Percentiles rank a stretch among this genome's conserved stretches.
Conservation (phyloP, 805 yeast genomes). For the Lachancea fermentati region DNA sequence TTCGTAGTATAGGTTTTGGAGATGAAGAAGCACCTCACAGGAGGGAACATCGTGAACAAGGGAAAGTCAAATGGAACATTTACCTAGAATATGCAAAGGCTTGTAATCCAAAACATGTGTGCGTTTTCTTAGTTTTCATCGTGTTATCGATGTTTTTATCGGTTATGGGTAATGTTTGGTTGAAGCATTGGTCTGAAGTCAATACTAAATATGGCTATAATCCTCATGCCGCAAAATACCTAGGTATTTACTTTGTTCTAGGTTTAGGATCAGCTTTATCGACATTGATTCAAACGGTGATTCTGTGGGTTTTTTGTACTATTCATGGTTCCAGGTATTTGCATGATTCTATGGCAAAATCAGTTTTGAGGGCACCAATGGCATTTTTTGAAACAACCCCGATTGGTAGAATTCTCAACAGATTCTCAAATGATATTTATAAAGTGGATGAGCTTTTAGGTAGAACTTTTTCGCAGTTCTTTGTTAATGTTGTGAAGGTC, state of each 20-base stretch:
- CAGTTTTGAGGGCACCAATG: constrained; percentile 88
- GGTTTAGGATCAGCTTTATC: constrained; percentile 65
- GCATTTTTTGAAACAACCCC: constrained; percentile 94
- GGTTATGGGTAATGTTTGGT: constrained; percentile 80
- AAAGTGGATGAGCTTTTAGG: constrained; percentile 78
- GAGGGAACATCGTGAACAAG: constrained; percentile 84
- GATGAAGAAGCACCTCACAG: constrained; percentile 33
- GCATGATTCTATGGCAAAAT: constrained; percentile 68
- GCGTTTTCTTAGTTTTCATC: constrained; percentile 49
- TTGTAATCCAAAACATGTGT: constrained; percentile 66
- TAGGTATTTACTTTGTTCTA: constrained; percentile 67
- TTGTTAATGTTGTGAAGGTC: constrained; percentile 57
- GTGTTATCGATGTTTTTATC: constrained; percentile 53
- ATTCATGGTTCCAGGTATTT: constrained; percentile 73
- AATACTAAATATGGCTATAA: constrained; percentile 65
- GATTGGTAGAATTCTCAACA: constrained; percentile 82
- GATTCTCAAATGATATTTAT: constrained; percentile 88
- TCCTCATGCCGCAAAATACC: constrained; percentile 64
- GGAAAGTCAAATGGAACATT: constrained; percentile 85
- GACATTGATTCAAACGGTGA: constrained; percentile 57
- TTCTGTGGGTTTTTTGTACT: constrained; percentile 76
- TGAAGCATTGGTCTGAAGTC: constrained; percentile 95
- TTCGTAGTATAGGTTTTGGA: constrained; percentile 30
- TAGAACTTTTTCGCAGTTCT: constrained; percentile 65
- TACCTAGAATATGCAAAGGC: constrained; percentile 82